Base-by-base conservation (phyloP, 164 flowering plant genomes). In the Vitis cinerea region DNA sequence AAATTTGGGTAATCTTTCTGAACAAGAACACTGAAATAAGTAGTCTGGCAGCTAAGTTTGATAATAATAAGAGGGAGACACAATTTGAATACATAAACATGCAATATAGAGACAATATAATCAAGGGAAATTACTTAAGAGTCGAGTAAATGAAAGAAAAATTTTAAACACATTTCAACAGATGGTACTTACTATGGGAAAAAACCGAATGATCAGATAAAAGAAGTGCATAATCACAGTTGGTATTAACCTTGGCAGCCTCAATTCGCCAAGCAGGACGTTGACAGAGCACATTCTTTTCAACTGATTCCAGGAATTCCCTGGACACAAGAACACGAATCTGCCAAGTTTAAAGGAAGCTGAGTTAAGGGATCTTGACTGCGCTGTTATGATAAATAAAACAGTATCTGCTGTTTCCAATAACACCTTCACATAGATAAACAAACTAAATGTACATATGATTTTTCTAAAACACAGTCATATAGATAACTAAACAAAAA, bases 161-260 rank as follows among this genome's bases (percentile, higher is more conserved):
- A 4, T 47, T 37, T 56, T 29, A 57, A 50, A 65, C 4, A 53
- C 23, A 47, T 9, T 52, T 50, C 19, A 62, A 59, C 14, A 48
- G 49, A 44, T 54, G 44, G 52, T 51, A 64, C 57, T 76, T 86
- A 92, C 99, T 88, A 47, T 58, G 76, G 23, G 87, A 78, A 31
- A 95, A 91, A 58, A 87, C 50, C 15, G 97, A 87, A 83, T 93
- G 97, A 81, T 95, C 98, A 65, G 97, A 85, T 31, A 95, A 81
- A 19, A 95, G 82, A 70, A 91, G 90, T 53, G 83, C 93, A 65
- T 85, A 84, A 74, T 90, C 87, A 75, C 85, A 74, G 55, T 64
- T 62, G 19, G 73, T 74, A 72, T 88, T 82, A 73, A 92, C 78
- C 72, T 74, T 79, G 51, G 95, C 84, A 69, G 92, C 93, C 77